These are phyloP conservation scores for Scutellaria galericulata DNA, from an alignment of 257 asterid genomes.

Conservation along the genomic window DNA sequence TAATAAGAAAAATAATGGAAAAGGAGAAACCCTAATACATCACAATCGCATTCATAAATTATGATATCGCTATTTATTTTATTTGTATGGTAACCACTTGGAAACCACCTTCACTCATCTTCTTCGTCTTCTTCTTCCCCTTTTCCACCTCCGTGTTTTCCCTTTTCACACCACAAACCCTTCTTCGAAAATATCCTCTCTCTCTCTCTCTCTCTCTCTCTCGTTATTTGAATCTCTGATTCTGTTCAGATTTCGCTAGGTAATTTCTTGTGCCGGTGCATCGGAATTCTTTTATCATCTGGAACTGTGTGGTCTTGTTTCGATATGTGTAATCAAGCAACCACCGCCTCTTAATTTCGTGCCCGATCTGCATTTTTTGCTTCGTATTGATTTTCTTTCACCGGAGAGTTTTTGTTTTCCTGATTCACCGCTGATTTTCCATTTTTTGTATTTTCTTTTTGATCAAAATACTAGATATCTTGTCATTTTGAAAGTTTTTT, in stretches of 20 bases:
- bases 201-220: neutral
- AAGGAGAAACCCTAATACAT: conserved; percentile 41
- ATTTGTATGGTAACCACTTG: conserved; percentile 43
- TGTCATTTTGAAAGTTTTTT: neutral
- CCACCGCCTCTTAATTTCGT: conserved; percentile 25
- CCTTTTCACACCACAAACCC: conserved; percentile 38
- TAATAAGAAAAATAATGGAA: neutral
- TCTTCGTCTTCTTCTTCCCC: conserved; percentile 23
- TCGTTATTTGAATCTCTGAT: neutral
- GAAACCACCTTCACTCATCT: conserved; percentile 43
- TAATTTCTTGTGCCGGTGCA: conserved; percentile 29
- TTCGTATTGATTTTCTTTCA: conserved; percentile 11
- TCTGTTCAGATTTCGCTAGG: conserved; percentile 33
- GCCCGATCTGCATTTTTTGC: conserved; percentile 33
- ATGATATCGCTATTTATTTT: conserved; percentile 25
- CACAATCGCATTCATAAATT: conserved; percentile 26
- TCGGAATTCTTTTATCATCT: neutral
- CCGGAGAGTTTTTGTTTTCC: neutral
- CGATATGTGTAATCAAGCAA: conserved; percentile 28
- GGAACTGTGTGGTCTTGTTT: conserved; percentile 14
- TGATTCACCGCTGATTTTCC: neutral
- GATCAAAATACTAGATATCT: neutral
- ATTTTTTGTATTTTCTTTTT: neutral
- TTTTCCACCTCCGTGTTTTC: conserved; percentile 26
- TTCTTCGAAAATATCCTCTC: neutral